A percentile compares a stretch with the other conserved stretches of the same genome.
Conservation (phyloP, 495 filamentous ascomycete genomes). For the Jackrogersella multiformis region DNA sequence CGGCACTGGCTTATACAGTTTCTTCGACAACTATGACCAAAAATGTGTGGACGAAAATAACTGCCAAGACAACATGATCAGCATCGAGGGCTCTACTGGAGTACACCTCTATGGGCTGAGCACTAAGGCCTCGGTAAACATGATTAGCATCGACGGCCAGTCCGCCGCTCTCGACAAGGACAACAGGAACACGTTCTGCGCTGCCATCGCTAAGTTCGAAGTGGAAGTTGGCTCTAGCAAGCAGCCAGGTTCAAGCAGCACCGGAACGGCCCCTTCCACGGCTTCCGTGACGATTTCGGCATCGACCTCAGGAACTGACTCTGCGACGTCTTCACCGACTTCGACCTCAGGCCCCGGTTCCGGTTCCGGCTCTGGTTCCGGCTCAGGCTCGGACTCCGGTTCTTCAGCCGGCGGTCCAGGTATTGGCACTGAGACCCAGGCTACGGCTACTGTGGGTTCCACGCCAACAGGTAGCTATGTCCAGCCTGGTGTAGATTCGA, state of each 20-base stretch:
- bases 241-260: constrained; percentile 16
- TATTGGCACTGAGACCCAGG: constrained; percentile 25
- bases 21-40: constrained; percentile 88
- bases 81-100: constrained; percentile 70
- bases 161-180: constrained; percentile 66
- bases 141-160: constrained; percentile 74
- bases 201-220: constrained; percentile 67
- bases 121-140: constrained; percentile 88
- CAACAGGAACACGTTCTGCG: constrained; percentile 78
- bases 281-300: constrained; percentile 8
- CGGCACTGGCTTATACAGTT: constrained; percentile 83
- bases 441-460: constrained; percentile 14
- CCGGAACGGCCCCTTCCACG: constrained; percentile 14
- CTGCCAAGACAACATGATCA: constrained; percentile 90
- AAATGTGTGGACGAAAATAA: constrained; percentile 75
- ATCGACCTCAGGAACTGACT: not conserved
- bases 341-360: constrained; percentile 16
- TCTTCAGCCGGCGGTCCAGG: constrained; percentile 10
- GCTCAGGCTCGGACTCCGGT: constrained; percentile 10
- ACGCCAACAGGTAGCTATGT: constrained; percentile 37
- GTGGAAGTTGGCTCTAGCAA: constrained; percentile 21
- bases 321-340: constrained; percentile 1
- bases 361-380: constrained; percentile 25
- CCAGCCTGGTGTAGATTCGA: constrained; percentile 36
- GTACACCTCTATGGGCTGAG: constrained; percentile 81